A percentile compares a stretch with the other conserved stretches of the same genome.
Evolutionary conservation across 305 asterid genomes (phyloP).

Genomic region (Stenogyne calaminthoides): DNA sequence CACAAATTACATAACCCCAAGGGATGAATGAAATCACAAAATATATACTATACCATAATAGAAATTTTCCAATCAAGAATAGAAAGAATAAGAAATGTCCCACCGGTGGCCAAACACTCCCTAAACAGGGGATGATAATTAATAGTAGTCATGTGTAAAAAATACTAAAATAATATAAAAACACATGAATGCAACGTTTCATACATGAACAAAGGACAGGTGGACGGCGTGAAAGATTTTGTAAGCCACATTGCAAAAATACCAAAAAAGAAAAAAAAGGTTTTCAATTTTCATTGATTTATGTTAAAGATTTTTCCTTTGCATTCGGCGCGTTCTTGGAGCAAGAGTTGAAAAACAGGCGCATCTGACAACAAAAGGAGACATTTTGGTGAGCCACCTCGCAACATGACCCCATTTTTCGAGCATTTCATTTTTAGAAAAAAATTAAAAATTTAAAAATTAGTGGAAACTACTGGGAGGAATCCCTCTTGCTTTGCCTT

Average conservation of each 20-base stretch:
- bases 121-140: background rate
- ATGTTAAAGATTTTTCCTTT: constrained; percentile 5
- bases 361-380: constrained; percentile 33
- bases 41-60: background rate
- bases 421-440: constrained; percentile 5
- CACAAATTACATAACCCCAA: background rate
- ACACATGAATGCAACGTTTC: constrained; percentile 2
- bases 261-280: constrained; percentile 3
- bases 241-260: constrained; percentile 33
- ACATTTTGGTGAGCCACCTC: constrained; percentile 46
- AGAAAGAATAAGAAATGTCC: background rate
- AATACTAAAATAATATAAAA: background rate
- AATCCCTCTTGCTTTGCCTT: constrained; percentile 23
- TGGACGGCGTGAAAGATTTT: constrained; percentile 65
- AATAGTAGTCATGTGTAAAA: background rate
- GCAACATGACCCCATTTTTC: constrained; percentile 27
- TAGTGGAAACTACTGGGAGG: constrained; percentile 28
- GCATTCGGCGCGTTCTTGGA: constrained; percentile 37
- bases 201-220: constrained; percentile 48
- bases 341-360: constrained; percentile 43
- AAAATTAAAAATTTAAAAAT: background rate
- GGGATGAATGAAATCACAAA: background rate
- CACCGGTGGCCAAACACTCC: background rate
- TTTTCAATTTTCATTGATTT: background rate
- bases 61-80: background rate